Evolutionary conservation across 352 stramenopile species (phyloP).

Genomic region (Globisporangium barbulae): DNA sequence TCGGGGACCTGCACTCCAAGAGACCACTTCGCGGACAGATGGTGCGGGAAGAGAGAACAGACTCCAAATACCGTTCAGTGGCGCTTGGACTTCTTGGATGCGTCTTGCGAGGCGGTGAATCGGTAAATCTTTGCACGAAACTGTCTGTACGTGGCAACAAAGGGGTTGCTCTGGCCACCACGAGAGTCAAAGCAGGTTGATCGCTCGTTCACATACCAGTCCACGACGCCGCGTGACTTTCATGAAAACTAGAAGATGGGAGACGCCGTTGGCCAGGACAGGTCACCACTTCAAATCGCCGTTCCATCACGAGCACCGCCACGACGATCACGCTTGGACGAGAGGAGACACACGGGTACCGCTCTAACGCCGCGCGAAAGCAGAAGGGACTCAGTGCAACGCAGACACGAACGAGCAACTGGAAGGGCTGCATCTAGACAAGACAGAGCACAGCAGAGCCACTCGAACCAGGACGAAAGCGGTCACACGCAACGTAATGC

Average conservation of each 20-base stretch:
- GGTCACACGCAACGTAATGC: not conserved
- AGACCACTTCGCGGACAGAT: not conserved
- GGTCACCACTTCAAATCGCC: not conserved
- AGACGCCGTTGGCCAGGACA: not conserved
- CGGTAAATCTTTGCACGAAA: not conserved
- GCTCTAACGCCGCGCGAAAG: too few relatives aligned
- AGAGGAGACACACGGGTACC: too few relatives aligned
- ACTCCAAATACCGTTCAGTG: slow-evolving; percentile 1
- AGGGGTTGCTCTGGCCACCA: not conserved
- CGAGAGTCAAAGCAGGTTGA: not conserved
- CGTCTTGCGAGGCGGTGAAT: not conserved
- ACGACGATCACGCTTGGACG: too few relatives aligned
- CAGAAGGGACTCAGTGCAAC: too few relatives aligned
- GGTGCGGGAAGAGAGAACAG: not conserved
- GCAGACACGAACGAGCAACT: not conserved
- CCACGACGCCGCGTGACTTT: not conserved
- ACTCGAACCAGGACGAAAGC: not conserved
- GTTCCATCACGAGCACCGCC: too few relatives aligned
- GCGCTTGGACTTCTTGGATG: not conserved
- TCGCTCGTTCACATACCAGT: not conserved
- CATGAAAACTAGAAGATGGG: not conserved
- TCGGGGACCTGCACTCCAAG: slow-evolving; percentile 5
- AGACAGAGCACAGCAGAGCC: not conserved
- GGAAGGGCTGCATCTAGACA: not conserved
- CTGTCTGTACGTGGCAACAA: not conserved